A percentile compares a stretch with the other conserved stretches of the same genome.
Evolutionary conservation across 306 rosid genomes (phyloP).

Genomic region (Abrus pulchellus): DNA sequence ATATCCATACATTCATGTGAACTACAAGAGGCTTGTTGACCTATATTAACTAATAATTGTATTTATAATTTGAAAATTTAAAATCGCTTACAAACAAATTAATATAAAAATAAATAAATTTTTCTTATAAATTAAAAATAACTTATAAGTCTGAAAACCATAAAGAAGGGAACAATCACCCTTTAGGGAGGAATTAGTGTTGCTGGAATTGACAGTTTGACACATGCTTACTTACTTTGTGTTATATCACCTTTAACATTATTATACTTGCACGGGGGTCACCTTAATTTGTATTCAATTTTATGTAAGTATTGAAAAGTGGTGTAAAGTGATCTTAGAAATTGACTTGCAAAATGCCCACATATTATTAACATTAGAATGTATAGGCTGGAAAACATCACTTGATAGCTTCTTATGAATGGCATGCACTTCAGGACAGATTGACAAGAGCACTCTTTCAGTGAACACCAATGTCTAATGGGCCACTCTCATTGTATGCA

Average conservation of each 20-base stretch:
- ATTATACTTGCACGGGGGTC: slow-evolving; percentile 40
- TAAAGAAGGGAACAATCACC: slow-evolving; percentile 18
- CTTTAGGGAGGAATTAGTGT: slow-evolving; percentile 26
- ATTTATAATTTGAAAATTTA: too few relatives aligned
- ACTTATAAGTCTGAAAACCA: slow-evolving; percentile 13
- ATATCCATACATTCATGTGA: not conserved
- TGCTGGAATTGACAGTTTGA: slow-evolving; percentile 29
- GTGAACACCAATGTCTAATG: slow-evolving; percentile 24
- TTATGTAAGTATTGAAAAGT: slow-evolving; percentile 38
- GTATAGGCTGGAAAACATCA: slow-evolving; percentile 24
- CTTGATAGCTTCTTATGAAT: slow-evolving; percentile 28
- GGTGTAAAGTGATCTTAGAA: slow-evolving; percentile 20
- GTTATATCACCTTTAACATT: slow-evolving; percentile 31
- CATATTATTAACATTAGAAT: not conserved
- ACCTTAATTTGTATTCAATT: slow-evolving; percentile 43
- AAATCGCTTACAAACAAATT: too few relatives aligned
- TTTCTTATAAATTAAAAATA: not conserved
- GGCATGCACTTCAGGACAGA: slow-evolving; percentile 33
- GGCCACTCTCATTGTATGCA: slow-evolving; percentile 37
- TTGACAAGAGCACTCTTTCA: slow-evolving; percentile 8
- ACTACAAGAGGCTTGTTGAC: not conserved
- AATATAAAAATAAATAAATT: too few relatives aligned
- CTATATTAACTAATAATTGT: too few relatives aligned
- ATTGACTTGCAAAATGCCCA: slow-evolving; percentile 31
- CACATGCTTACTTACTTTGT: not conserved